These are phyloP conservation scores for Paracorniculantispora psalliotae DNA, from an alignment of 2,329 filamentous ascomycete species.

Conservation along the genomic window DNA sequence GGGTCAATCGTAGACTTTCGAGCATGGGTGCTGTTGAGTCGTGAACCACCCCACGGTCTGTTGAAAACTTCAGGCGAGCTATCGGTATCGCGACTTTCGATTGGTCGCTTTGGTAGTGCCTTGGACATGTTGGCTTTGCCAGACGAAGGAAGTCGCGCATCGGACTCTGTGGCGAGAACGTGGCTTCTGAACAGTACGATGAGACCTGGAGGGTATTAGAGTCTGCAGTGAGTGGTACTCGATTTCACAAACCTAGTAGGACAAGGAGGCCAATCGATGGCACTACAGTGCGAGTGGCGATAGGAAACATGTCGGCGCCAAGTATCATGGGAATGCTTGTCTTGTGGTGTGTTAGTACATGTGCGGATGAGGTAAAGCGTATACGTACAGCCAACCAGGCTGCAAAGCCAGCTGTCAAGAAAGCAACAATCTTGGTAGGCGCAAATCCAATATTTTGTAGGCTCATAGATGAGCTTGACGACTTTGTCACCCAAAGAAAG, in stretches of 20 bases:
- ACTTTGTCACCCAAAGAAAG: conserved; percentile 19
- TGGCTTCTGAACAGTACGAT: background rate
- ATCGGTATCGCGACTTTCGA: background rate
- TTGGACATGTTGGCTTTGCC: background rate
- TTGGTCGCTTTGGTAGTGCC: conserved; percentile 1
- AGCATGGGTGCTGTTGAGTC: background rate
- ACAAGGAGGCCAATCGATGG: conserved; percentile 47
- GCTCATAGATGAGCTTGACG: background rate
- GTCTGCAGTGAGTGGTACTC: background rate
- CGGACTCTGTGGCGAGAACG: background rate
- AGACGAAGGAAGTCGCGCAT: background rate
- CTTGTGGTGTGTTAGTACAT: conserved; percentile 27
- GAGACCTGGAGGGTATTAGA: conserved; percentile 3
- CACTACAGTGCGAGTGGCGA: conserved; percentile 44
- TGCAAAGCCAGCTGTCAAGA: conserved; percentile 39
- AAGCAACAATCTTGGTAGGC: conserved; percentile 34
- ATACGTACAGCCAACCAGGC: conserved; percentile 51
- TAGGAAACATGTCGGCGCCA: conserved; percentile 37
- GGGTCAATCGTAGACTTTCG: background rate
- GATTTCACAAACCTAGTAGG: conserved; percentile 36
- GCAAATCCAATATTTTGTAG: conserved; percentile 14
- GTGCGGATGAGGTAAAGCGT: background rate
- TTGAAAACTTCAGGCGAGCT: background rate
- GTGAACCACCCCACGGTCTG: background rate
- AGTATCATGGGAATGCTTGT: conserved; percentile 48